A percentile compares a stretch with the other conserved stretches of the same genome.
Evolutionary conservation across 441 rosid species (phyloP).

Genomic region (Kokia cookei): DNA sequence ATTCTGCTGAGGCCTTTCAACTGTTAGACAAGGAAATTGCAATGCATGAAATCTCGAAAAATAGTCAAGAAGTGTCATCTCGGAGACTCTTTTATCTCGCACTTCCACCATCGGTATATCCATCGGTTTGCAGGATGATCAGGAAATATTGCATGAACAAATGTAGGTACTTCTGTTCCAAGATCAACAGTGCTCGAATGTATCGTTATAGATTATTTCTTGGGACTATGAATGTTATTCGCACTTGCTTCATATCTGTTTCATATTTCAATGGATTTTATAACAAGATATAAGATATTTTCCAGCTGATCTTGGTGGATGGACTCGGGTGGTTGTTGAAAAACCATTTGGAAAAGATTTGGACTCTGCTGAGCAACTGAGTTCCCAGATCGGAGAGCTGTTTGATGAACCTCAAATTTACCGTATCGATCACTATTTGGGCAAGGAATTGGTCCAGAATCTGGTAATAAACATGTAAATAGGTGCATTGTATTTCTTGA

Average conservation of each 20-base stretch:
- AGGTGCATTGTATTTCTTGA: not conserved
- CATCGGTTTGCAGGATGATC: conserved; percentile 86
- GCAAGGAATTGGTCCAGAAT: conserved; percentile 97
- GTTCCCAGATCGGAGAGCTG: conserved; percentile 83
- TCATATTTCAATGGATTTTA: not conserved
- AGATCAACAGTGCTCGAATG: not conserved
- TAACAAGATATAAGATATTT: not conserved
- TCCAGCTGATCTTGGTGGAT: conserved; percentile 10
- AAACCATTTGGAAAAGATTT: conserved; percentile 96
- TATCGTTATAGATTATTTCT: not conserved
- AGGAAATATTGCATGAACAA: conserved; percentile 71
- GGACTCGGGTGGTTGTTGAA: conserved; percentile 96
- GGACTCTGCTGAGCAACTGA: conserved; percentile 74
- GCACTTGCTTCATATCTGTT: not conserved
- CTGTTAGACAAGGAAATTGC: conserved; percentile 70
- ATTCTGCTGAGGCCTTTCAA: conserved; percentile 70
- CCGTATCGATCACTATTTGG: conserved; percentile 88
- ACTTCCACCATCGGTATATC: conserved; percentile 96
- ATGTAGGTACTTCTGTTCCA: conserved; percentile 37
- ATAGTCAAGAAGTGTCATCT: conserved; percentile 59
- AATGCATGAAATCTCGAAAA: conserved; percentile 61
- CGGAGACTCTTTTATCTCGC: conserved; percentile 92
- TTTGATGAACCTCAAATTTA: conserved; percentile 89
- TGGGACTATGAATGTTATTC: not conserved
- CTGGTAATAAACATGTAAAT: conserved; percentile 45